Evolutionary conservation across 768 basidiomycete species (phyloP), one percentile per base, ranked within the genome.

Genomic region (Hericium rajendrae): DNA sequence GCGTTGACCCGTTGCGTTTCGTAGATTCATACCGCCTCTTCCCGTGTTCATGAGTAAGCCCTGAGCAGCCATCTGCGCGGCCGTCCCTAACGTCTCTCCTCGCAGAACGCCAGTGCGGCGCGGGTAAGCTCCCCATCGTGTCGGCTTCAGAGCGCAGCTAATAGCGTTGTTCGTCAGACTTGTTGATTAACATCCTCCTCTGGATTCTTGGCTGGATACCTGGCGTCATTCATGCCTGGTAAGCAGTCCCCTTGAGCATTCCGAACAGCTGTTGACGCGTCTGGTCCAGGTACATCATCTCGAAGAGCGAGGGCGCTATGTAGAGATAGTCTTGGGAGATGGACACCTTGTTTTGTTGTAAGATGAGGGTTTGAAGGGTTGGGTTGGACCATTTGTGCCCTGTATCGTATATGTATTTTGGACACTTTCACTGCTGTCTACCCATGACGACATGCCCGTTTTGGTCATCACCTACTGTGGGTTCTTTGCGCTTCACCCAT

Each of bases 141-240:
- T 18, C 20, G 13, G 12, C 24, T 10, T 2, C 13, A 20, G 2
- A 6, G 28, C 3, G 49, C 41, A 50, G 24, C 39, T 24, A 38
- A 39, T 54, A 18, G 18, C n/a, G 24, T 54, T 48, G 12, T 11
- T 26, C 37, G 16, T 24, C 54, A 73, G 72, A 74, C 37, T 54
- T 75, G 53, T 67, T 64, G 64, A 72, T 75, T 54, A 76, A 76
- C 57, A 66, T 75, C 59, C 63, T 69, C 0, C 67, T 78, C 11
- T 75, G 72, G 68, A 65, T 76, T 46, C 67, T 78, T 10, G 76
- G 72, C 10, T 78, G 74, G 74, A 72, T 77, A 20, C 76, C 76
- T 3, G 76, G 74, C 46, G 64, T 72, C n/a, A 53, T 76, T 18
- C 75, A 77, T 40, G 74, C 76, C 37, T 75, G 72, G 74, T 77